Evolutionary conservation across 805 yeast genomes (phyloP), one percentile per base, ranked within the genome.

Genomic region (Kregervanrija fluxuum): DNA sequence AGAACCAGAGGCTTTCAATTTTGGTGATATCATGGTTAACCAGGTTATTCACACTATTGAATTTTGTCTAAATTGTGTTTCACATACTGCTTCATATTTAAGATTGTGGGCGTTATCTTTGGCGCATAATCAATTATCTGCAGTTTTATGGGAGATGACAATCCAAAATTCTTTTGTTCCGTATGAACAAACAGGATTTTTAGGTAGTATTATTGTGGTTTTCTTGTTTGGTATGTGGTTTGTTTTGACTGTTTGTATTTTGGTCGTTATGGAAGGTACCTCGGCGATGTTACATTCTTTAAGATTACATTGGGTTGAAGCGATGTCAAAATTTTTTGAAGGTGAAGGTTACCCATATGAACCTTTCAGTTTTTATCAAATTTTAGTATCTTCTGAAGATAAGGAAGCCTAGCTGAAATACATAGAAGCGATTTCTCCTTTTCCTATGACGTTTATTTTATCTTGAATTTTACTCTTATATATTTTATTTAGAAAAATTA

Each of bases 11-110:
- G 70, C 61, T 40, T 66, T 69, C 43, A 61, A 62, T 22, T 77
- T 82, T 59, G 84, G 87, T 42, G 90, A 83, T 56, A 69, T 83
- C 15, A 77, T 83, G 69, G 82, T 83, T 49, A 87, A 83, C 57
- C 90, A 83, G 61, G 89, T 83, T 31, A 83, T 83, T 52, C 88
- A 83, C 59, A 83, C 90, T 3, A 83, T 83, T 61, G 90, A 83
- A 59, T 83, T 83, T 61, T 83, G 90, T 58, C 71, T 83, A 54
- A 83, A 83, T 60, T 80, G 88, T 68, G 88, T 83, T 32, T 79
- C 86, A 4, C 90, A 83, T 55, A 83, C 90, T 0, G 90, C 90
- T 2, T 83, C 89, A 1, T 83, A 83, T 56, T 69, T 83, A 54
- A 73, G 90, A 63, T 68, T 83, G 47, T 83, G 90, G 90, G 90